These are phyloP conservation scores for Calonectria ilicicola DNA, from an alignment of 2,329 filamentous ascomycete species.

Conservation along the genomic window DNA sequence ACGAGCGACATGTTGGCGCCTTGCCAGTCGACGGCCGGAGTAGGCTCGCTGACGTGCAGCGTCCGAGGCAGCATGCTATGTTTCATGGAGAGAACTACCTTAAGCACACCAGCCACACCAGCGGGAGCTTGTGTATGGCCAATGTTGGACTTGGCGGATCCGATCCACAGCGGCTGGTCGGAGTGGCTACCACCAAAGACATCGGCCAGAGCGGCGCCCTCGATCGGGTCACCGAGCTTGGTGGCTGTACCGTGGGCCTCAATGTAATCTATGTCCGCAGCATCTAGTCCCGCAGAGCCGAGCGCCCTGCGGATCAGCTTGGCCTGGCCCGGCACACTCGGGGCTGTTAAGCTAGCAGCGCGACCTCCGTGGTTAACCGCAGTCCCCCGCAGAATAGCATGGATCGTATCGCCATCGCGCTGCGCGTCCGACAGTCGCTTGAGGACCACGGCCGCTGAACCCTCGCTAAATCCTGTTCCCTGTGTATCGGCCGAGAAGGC, in stretches of 20 bases:
- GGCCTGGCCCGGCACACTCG: not conserved
- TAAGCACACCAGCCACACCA: not conserved
- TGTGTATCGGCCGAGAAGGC: not conserved
- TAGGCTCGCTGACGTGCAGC: not conserved
- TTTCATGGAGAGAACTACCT: not conserved
- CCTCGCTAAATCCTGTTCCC: not conserved
- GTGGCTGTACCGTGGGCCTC: not conserved
- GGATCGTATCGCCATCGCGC: not conserved
- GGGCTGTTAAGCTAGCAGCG: not conserved
- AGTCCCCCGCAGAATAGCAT: not conserved
- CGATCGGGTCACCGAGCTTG: not conserved
- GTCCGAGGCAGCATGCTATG: not conserved
- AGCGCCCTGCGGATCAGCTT: not conserved
- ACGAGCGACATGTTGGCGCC: not conserved
- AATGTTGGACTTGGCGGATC: not conserved
- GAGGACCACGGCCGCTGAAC: not conserved
- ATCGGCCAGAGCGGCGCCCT: not conserved
- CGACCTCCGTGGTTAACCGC: not conserved
- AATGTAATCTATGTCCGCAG: not conserved
- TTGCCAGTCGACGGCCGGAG: not conserved
- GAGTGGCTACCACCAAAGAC: not conserved
- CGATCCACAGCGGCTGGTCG: not conserved
- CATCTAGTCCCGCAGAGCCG: not conserved
- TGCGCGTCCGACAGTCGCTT: not conserved
- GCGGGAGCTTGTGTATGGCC: not conserved